phyloP scores from a whole-genome alignment of 1,139 yeast genomes.

The Cylindricascospora bacillispora region DNA sequence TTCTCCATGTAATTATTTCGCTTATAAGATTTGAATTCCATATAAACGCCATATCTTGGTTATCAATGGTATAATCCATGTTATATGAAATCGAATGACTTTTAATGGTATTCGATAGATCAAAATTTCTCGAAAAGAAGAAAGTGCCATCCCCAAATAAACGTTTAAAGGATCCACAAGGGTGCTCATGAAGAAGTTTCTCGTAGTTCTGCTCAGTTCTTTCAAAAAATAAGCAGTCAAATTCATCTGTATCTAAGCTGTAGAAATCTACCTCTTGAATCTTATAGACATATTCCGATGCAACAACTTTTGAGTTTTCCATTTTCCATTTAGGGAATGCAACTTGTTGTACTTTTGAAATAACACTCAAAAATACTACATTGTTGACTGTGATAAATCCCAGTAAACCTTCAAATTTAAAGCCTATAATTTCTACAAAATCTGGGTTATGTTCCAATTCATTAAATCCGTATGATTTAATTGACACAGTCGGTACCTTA shows the following conservation, averaged over 20 bases:
- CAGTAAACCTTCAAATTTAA: constrained; percentile 40
- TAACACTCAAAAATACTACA: constrained; percentile 43
- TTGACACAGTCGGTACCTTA: constrained; percentile 13
- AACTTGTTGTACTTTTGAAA: constrained; percentile 41
- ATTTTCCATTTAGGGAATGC: constrained; percentile 40
- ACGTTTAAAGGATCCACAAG: constrained; percentile 46
- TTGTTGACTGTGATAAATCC: constrained; percentile 49
- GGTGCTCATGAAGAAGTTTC: constrained; percentile 35
- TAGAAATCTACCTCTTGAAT: constrained; percentile 49
- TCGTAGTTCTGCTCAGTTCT: constrained; percentile 25
- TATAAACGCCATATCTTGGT: constrained; percentile 42
- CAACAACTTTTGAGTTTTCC: constrained; percentile 11
- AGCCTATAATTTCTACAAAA: constrained; percentile 11
- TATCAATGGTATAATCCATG: constrained; percentile 30
- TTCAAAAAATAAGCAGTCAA: constrained; percentile 30
- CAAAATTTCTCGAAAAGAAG: constrained; percentile 54
- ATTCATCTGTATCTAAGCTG: constrained; percentile 46
- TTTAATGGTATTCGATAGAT: constrained; percentile 48
- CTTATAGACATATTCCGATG: constrained; percentile 39
- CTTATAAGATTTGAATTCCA: constrained; percentile 54
- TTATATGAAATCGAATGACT: constrained; percentile 35
- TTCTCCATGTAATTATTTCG: constrained; percentile 48
- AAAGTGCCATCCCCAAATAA: constrained; percentile 51
- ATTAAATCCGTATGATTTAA: constrained; percentile 9
- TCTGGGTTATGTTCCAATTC: constrained; percentile 11